phyloP scores from a whole-genome alignment of 306 rosid genomes.

The Vicia faba region DNA sequence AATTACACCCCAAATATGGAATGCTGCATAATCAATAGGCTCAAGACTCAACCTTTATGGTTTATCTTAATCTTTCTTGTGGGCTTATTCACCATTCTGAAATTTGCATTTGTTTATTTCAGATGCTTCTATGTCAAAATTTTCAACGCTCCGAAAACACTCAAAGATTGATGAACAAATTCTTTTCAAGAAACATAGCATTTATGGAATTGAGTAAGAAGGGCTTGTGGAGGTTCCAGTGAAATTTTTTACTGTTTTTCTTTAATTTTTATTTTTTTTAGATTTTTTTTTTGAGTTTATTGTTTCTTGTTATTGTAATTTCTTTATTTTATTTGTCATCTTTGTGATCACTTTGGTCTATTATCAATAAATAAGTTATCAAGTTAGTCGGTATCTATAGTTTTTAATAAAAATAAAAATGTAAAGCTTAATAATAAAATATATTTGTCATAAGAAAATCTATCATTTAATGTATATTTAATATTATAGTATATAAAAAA shows the following conservation, averaged over 20 bases:
- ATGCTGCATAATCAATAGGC: conserved; percentile 38
- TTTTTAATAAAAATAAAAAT: too few species aligned
- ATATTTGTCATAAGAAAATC: too few species aligned
- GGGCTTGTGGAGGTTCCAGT: neutral
- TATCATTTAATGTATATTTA: too few species aligned
- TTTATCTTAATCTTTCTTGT: conserved; percentile 38
- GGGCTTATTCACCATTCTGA: conserved; percentile 50
- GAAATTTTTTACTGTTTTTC: neutral
- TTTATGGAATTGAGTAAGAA: neutral
- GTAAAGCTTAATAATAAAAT: too few species aligned
- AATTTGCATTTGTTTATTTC: conserved; percentile 23
- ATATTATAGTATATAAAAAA: too few species aligned
- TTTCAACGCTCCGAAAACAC: neutral
- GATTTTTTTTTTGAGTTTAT: too few species aligned
- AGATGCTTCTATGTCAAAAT: neutral
- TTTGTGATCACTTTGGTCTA: too few species aligned
- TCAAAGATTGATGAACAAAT: neutral
- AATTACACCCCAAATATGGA: conserved; percentile 40
- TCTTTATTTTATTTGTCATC: too few species aligned
- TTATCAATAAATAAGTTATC: too few species aligned
- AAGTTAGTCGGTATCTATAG: too few species aligned
- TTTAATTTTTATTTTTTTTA: too few species aligned
- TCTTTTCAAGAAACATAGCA: neutral
- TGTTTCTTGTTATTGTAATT: too few species aligned
- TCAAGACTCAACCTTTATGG: conserved; percentile 67